phyloP scores from a whole-genome alignment of 192 early-diverging fungal species.

The Dimargaris verticillata region DNA sequence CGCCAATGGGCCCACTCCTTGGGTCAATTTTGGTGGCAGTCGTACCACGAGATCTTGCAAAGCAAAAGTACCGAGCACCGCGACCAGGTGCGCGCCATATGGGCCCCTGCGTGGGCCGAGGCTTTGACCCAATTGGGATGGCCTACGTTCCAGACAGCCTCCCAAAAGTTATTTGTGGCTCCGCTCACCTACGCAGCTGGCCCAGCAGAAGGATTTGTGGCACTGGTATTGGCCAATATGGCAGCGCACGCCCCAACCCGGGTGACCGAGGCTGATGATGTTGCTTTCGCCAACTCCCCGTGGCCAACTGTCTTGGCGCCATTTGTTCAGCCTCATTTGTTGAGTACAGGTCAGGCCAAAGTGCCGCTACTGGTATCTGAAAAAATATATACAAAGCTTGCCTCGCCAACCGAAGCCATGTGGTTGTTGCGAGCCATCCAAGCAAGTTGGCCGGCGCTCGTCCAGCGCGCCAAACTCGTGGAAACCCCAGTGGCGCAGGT shows the following conservation, averaged over 20 bases:
- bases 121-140: neutral
- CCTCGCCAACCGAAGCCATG: neutral
- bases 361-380: neutral
- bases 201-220: neutral
- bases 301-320: neutral
- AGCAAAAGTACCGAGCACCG: neutral
- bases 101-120: neutral
- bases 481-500: neutral
- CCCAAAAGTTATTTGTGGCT: neutral
- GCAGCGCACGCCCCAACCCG: neutral
- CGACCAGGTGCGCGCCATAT: neutral
- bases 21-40: neutral
- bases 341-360: neutral
- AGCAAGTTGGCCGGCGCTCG: neutral
- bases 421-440: slow-evolving; percentile 2
- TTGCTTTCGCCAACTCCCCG: neutral
- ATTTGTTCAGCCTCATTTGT: neutral
- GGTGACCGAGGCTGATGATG: too few species aligned
- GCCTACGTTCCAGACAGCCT: neutral
- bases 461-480: neutral
- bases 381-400: neutral
- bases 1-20: slow-evolving; percentile 4
- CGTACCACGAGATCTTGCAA: neutral
- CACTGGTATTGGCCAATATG: neutral
- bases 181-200: neutral